Evolutionary conservation across 2,329 filamentous ascomycete species (phyloP), one percentile per base, ranked within the genome.

Genomic region (Apiospora aurea): DNA sequence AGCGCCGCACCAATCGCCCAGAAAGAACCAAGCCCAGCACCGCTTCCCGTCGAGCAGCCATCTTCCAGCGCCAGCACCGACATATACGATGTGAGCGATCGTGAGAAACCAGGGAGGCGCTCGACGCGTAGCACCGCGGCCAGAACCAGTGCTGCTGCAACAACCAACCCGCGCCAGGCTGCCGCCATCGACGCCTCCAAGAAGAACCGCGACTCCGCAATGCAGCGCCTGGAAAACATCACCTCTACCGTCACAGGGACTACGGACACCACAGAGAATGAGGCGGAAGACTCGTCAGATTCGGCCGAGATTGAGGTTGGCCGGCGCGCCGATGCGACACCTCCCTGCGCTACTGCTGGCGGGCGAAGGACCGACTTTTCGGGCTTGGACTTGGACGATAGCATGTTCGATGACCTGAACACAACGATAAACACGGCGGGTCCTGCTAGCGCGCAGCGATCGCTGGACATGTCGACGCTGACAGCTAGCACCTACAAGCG

Each of bases 331-430:
- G 73, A 74, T 7, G 74, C 75, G 49, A 76, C 75, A 34, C 80
- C 79, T 18, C 79, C 79, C 1, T 70, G 74, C 43, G 76, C 76
- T 13, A n/a, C 16, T 7, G 38, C 16, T 18, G 68, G 68, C 4
- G 70, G 75, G 64, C 76, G 78, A 69, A 74, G 76, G 51, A 72
- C 75, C 14, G 79, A 81, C 34, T 43, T 80, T 14, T 79, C 79
- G 14, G 79, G 80, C 11, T 57, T 81, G 44, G 80, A 81, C 69
- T 73, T 81, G 47, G 79, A 81, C 69, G 80, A 81, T 53, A 74
- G 73, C 43, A 79, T 79, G 73, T 81, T 81, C 70, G 78, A 78
- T 67, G 78, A 80, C 70, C 72, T 80, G n/a, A 75, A 81, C 73
- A 80, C 79, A 6, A 80, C 79, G 21, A 70, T 80, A 16, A 75